Percentiles rank a stretch among this genome's conserved stretches.
Evolutionary conservation across 306 rosid genomes (phyloP).

Genomic region (Potentilla sterilis): DNA sequence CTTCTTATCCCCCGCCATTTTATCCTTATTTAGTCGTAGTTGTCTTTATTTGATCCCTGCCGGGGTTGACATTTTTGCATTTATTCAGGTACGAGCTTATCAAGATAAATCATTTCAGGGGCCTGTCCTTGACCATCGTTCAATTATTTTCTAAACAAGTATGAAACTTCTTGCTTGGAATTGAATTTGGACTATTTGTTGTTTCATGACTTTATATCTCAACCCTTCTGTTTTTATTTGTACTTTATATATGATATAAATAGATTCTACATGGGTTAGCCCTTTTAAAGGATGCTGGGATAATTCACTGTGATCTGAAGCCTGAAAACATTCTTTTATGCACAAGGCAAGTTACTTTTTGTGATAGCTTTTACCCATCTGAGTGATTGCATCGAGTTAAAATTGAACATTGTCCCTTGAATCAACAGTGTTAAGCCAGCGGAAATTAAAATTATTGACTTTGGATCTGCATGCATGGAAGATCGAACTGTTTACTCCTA

Average conservation of each 20-base stretch:
- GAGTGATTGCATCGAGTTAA: constrained; percentile 32
- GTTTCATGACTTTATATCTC: constrained; percentile 25
- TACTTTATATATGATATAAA: constrained; percentile 8
- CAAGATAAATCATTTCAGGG: constrained; percentile 95
- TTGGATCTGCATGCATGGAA: constrained; percentile 99
- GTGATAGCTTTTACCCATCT: constrained; percentile 19
- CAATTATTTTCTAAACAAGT: constrained; percentile 97
- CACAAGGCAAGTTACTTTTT: constrained; percentile 61
- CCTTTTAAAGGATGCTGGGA: constrained; percentile 91
- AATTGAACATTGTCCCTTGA: constrained; percentile 29
- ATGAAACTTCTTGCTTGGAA: constrained; percentile 25
- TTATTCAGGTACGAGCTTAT: constrained; percentile 89
- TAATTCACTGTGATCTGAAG: constrained; percentile 99
- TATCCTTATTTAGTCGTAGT: constrained; percentile 1
- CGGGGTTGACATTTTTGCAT: constrained; percentile 31
- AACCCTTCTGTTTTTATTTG: constrained; percentile 17
- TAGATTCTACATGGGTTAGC: constrained; percentile 87
- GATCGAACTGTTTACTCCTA: constrained; percentile 98
- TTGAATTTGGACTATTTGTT: constrained; percentile 3
- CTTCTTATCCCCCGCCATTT: neutral
- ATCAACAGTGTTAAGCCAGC: constrained; percentile 72
- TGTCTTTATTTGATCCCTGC: constrained; percentile 14
- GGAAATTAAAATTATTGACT: constrained; percentile 92
- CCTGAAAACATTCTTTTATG: constrained; percentile 97
- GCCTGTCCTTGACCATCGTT: constrained; percentile 88